phyloP scores from a whole-genome alignment of 2,329 filamentous ascomycete genomes.

The Talaromyces sp. region DNA sequence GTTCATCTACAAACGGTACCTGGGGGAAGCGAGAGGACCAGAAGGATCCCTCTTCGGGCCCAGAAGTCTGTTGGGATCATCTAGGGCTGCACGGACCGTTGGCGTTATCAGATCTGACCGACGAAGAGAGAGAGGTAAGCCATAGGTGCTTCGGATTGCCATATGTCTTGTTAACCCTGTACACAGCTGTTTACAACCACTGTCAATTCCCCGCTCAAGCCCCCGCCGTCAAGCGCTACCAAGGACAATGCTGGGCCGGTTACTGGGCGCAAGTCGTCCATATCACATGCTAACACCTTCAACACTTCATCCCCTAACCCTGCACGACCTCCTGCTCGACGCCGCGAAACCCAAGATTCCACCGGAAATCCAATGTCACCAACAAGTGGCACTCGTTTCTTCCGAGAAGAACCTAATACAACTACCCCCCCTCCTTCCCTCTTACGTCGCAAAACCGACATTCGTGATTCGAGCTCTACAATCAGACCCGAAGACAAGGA shows the following conservation, averaged over 20 bases:
- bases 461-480: conserved; percentile 46
- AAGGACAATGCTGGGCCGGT: conserved; percentile 51
- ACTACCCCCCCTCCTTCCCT: conserved; percentile 58
- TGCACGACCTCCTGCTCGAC: conserved; percentile 68
- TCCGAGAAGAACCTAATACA: conserved; percentile 49
- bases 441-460: conserved; percentile 58
- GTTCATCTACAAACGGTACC: conserved; percentile 56
- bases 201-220: conserved; percentile 91
- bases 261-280: conserved; percentile 69
- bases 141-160: conserved; percentile 8
- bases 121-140: conserved; percentile 61
- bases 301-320: conserved; percentile 70
- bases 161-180: conserved; percentile 14
- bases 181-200: conserved; percentile 72
- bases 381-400: conserved; percentile 42
- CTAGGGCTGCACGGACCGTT: conserved; percentile 67
- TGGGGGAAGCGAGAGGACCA: conserved; percentile 77
- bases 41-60: conserved; percentile 69
- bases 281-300: conserved; percentile 63
- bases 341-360: conserved; percentile 79
- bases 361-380: conserved; percentile 49
- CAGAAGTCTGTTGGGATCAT: conserved; percentile 88
- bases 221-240: conserved; percentile 62
- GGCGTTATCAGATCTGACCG: conserved; percentile 66
- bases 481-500: conserved; percentile 46